A percentile compares a stretch with the other conserved stretches of the same genome.
These are phyloP conservation scores for Coffea eugenioides DNA, from an alignment of 257 asterid genomes.

Conservation along the genomic window DNA sequence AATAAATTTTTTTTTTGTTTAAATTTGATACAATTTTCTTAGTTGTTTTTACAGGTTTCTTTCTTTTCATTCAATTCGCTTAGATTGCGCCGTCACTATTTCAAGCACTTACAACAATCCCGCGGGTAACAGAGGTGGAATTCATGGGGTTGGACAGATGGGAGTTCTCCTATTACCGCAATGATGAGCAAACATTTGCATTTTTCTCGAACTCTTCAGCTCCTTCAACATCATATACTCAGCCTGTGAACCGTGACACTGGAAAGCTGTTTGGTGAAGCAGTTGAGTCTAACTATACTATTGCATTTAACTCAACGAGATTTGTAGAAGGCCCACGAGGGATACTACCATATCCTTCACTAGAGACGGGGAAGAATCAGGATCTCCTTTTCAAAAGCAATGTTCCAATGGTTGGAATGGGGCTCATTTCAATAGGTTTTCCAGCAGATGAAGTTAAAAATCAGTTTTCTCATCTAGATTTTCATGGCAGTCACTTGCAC, in stretches of 20 bases:
- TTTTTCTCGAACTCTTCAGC: constrained; percentile 23
- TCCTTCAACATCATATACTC: constrained; percentile 19
- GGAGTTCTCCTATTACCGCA: constrained; percentile 14
- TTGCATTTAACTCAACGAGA: background rate
- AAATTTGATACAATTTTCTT: background rate
- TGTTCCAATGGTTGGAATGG: constrained; percentile 29
- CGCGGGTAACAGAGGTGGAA: constrained; percentile 22
- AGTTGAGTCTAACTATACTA: background rate
- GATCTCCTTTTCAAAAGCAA: constrained; percentile 11
- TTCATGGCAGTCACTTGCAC: constrained; percentile 22
- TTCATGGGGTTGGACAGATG: constrained; percentile 28
- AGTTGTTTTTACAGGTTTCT: background rate
- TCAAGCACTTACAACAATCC: constrained; percentile 23
- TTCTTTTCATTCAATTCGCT: background rate
- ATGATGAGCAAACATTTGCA: constrained; percentile 11
- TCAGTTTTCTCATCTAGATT: constrained; percentile 8
- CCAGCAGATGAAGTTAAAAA: constrained; percentile 4
- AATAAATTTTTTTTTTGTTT: background rate
- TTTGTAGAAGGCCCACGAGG: constrained; percentile 1
- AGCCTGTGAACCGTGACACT: constrained; percentile 30
- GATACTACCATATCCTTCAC: constrained; percentile 6
- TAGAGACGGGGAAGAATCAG: constrained; percentile 14
- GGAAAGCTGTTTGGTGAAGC: constrained; percentile 31
- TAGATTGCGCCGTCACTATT: constrained; percentile 30
- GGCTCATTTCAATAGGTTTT: constrained; percentile 19